Evolutionary conservation across 805 yeast genomes (phyloP).

Genomic region (Wickerhamiella shivajii): DNA sequence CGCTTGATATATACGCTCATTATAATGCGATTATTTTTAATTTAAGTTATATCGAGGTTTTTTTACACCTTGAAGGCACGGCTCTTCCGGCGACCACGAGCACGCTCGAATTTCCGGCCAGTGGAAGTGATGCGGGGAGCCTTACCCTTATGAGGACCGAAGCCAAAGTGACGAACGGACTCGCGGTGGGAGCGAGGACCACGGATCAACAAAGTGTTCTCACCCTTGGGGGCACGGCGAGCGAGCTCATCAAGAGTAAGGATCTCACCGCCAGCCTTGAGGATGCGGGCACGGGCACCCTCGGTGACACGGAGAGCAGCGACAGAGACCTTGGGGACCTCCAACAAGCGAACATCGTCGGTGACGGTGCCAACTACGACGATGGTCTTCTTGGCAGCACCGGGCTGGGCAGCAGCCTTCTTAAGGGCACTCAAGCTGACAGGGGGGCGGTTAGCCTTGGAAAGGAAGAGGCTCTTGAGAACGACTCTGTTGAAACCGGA

Average conservation of each 20-base stretch:
- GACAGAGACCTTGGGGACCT: constrained; percentile 91
- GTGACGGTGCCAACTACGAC: constrained; percentile 99
- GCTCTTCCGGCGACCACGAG: constrained; percentile 99
- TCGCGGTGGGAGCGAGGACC: constrained; percentile 99
- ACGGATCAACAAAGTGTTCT: constrained; percentile 94
- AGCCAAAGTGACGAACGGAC: constrained; percentile 99
- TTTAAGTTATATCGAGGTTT: too few species aligned
- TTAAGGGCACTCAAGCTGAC: constrained; percentile 88
- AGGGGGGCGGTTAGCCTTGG: constrained; percentile 99
- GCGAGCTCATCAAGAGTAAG: constrained; percentile 99
- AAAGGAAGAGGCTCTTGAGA: constrained; percentile 87
- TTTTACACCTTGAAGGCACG: constrained; percentile 99
- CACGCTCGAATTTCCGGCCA: constrained; percentile 99
- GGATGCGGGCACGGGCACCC: constrained; percentile 94
- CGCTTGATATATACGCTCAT: too few species aligned
- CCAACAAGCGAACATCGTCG: constrained; percentile 87
- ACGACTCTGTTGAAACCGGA: constrained; percentile 93
- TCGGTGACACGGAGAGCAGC: constrained; percentile 99
- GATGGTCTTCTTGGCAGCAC: constrained; percentile 78
- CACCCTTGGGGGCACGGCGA: constrained; percentile 98
- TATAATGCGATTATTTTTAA: too few species aligned
- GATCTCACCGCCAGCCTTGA: constrained; percentile 99
- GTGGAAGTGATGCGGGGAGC: constrained; percentile 95
- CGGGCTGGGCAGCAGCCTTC: constrained; percentile 68
- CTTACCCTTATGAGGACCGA: constrained; percentile 99